Evolutionary conservation across 768 basidiomycete species (phyloP), one percentile per base, ranked within the genome.

Genomic region (Pisolithus albus): DNA sequence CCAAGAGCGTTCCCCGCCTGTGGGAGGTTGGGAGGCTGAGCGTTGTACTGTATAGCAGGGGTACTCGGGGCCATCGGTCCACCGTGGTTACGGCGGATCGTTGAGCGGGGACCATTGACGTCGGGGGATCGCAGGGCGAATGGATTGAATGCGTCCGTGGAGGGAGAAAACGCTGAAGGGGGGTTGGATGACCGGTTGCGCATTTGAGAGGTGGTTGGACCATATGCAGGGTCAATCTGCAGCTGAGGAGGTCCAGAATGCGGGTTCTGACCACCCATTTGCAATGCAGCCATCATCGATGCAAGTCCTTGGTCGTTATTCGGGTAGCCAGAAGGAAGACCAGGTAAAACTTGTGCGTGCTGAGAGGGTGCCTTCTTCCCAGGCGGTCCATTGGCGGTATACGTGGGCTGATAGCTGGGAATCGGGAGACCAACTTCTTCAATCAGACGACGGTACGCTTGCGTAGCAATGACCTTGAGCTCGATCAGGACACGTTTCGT

Each of bases 381-480:
- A 7, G 81, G 74, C 7, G 83, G 73, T 53, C 77, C 79, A 54
- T 81, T 82, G 24, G 70, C 70, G 15, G 81, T 75, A 66, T 88
- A 90, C 13, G 83, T 82, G 11, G 88, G 84, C 67, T 90, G 87
- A 69, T 89, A 86, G 71, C 84, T 91, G 49, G 88, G 89, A 44
- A 92, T 86, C 6, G 91, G 88, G 41, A 97, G 71, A 11, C 94
- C 93, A 56, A 96, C 92, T 70, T 95, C 94, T 66, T 96, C 92
- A 50, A 96, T 88, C 45, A 98, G 76, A 52, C 90, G 80, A 54
- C 92, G 85, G 67, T 97, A 98, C 13, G 92, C 91, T 60, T 94
- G 93, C 5, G 91, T 91, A n/a, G 88, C 84, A 49, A 89, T 87
- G 40, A 94, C 94, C 72, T 94, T 92, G 51, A 98, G 75, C 61